These are phyloP conservation scores for Liquidambar formosana DNA, from an alignment of 164 flowering plant species.

Conservation along the genomic window DNA sequence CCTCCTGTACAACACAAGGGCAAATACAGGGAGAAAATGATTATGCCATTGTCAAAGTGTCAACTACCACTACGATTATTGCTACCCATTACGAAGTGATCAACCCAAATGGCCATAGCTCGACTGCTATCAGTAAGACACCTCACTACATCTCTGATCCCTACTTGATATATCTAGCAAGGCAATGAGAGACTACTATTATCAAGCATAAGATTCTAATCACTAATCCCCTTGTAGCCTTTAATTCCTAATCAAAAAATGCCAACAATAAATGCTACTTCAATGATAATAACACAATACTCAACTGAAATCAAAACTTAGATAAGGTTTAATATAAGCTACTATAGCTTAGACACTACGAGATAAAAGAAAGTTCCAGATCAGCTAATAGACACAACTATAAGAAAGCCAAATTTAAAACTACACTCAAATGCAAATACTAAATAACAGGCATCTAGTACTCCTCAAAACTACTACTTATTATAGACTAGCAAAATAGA, in stretches of 20 bases:
- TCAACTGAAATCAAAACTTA: conserved; percentile 21
- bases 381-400: conserved; percentile 29
- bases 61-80: conserved; percentile 56
- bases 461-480: conserved; percentile 43
- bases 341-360: conserved; percentile 44
- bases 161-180: conserved; percentile 22
- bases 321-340: conserved; percentile 22
- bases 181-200: conserved; percentile 6
- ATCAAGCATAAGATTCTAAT: conserved; percentile 17
- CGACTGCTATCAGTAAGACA: conserved; percentile 32
- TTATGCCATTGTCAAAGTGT: conserved; percentile 63
- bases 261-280: conserved; percentile 11
- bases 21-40: conserved; percentile 77
- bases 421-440: conserved; percentile 46
- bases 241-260: conserved; percentile 10
- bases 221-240: conserved; percentile 12
- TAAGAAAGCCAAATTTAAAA: conserved; percentile 43
- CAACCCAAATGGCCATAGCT: conserved; percentile 34
- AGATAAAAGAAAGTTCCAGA: conserved; percentile 25
- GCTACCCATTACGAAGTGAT: conserved; percentile 51
- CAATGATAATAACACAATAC: conserved; percentile 14
- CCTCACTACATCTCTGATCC: conserved; percentile 23
- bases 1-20: conserved; percentile 80
- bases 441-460: conserved; percentile 35
- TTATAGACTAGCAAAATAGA: conserved; percentile 50